Conservation (phyloP, 169 alveolate genomes). For the Cryptosporidium andersoni region DNA sequence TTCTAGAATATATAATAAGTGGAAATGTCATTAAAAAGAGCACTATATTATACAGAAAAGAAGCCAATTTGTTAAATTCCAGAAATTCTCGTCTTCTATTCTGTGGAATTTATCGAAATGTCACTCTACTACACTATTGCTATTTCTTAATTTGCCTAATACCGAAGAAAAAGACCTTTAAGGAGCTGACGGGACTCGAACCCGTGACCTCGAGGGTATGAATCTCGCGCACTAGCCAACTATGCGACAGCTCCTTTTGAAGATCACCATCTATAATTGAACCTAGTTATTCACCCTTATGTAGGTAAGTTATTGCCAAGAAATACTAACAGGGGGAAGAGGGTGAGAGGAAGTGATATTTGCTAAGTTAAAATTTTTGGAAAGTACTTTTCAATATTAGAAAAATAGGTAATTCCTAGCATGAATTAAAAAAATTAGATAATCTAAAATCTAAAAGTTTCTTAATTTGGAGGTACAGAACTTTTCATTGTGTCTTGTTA, state of each 20-base stretch:
- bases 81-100: no score
- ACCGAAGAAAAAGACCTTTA: neutral
- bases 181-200: slow-evolving; percentile 74
- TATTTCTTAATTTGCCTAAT: no score
- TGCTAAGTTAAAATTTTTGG: no score
- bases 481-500: slow-evolving; percentile 51
- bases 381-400: no score
- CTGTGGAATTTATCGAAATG: no score
- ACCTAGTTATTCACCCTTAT: neutral
- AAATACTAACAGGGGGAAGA: neutral
- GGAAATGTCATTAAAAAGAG: no score
- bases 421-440: neutral
- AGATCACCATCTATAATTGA: neutral
- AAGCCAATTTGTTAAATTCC: no score
- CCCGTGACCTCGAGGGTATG: slow-evolving; percentile 75
- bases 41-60: no score
- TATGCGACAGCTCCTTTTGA: slow-evolving; percentile 71
- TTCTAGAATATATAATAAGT: no score
- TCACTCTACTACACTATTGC: no score
- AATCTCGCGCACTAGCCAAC: slow-evolving; percentile 74
- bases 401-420: no score
- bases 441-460: slow-evolving; percentile 3
- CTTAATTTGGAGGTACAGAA: slow-evolving; percentile 24
- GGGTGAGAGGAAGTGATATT: no score
- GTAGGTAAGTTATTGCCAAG: neutral